These are phyloP conservation scores for Wallacemonas sp. DNA, from an alignment of 208 protist genomes.

Conservation along the genomic window DNA sequence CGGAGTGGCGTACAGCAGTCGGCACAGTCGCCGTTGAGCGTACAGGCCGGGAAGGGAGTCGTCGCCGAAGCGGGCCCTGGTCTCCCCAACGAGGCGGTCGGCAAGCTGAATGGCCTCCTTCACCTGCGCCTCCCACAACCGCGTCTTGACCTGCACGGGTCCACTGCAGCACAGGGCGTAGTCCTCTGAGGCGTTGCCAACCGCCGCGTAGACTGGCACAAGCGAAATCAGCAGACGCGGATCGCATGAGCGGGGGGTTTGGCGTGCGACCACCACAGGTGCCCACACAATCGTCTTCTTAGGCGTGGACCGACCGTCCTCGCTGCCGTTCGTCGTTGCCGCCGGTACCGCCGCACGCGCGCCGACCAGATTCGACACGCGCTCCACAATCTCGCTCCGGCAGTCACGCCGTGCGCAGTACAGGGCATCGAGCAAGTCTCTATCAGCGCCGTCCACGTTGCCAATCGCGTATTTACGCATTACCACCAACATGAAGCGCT, in stretches of 20 bases:
- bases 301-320: not conserved
- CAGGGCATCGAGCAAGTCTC: conserved; percentile 25
- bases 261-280: conserved; percentile 26
- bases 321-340: not conserved
- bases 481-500: conserved; percentile 24
- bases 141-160: conserved; percentile 26
- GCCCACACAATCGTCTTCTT: conserved; percentile 35
- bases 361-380: conserved; percentile 30
- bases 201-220: conserved; percentile 18
- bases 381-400: conserved; percentile 29
- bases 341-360: conserved; percentile 17
- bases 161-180: conserved; percentile 25
- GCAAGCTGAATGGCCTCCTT: conserved; percentile 22
- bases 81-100: conserved; percentile 7
- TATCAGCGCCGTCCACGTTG: conserved; percentile 26
- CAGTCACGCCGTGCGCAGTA: conserved; percentile 13
- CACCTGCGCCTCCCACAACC: conserved; percentile 28
- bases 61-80: conserved; percentile 17
- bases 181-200: conserved; percentile 2
- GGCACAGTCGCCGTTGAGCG: conserved; percentile 28
- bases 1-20: conserved; percentile 28
- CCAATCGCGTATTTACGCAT: conserved; percentile 47
- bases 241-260: conserved; percentile 33
- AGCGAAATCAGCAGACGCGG: conserved; percentile 22
- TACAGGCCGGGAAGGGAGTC: conserved; percentile 25